Conservation (phyloP, 1,284 basidiomycete genomes). For the Athelia psychrophila region DNA sequence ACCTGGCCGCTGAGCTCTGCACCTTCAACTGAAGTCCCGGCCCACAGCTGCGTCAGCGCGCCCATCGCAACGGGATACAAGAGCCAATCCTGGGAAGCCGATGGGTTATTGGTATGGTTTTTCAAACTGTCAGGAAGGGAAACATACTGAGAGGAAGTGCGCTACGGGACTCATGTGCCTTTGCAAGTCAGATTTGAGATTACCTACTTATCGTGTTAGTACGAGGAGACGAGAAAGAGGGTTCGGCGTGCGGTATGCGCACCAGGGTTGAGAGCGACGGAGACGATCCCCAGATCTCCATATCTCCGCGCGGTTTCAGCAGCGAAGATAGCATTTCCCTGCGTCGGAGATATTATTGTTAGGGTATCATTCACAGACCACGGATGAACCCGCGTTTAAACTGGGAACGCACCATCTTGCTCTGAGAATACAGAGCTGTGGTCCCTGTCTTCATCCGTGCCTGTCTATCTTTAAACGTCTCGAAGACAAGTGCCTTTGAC, state of each 20-base stretch:
- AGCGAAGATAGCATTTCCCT: conserved; percentile 48
- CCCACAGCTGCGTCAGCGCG: conserved; percentile 34
- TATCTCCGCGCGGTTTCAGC: conserved; percentile 49
- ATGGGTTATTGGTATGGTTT: background rate
- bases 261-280: conserved; percentile 46
- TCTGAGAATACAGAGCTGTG: conserved; percentile 41
- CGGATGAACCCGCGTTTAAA: no score
- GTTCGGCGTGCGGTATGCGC: conserved; percentile 14
- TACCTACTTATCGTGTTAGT: conserved; percentile 24
- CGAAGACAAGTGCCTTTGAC: conserved; percentile 18
- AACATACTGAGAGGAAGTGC: background rate
- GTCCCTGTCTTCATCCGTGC: conserved; percentile 14
- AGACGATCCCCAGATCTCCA: conserved; percentile 47
- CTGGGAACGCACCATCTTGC: conserved; percentile 46
- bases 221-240: no score
- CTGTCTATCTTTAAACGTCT: conserved; percentile 10
- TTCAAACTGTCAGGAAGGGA: background rate
- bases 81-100: conserved; percentile 7
- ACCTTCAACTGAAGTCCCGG: conserved; percentile 29
- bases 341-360: conserved; percentile 17
- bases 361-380: conserved; percentile 31
- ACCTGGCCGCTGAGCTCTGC: conserved; percentile 19
- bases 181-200: conserved; percentile 40
- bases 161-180: conserved; percentile 24
- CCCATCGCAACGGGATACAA: conserved; percentile 12